phyloP scores from a whole-genome alignment of 768 basidiomycete genomes.

The Leccinellum albellum region DNA sequence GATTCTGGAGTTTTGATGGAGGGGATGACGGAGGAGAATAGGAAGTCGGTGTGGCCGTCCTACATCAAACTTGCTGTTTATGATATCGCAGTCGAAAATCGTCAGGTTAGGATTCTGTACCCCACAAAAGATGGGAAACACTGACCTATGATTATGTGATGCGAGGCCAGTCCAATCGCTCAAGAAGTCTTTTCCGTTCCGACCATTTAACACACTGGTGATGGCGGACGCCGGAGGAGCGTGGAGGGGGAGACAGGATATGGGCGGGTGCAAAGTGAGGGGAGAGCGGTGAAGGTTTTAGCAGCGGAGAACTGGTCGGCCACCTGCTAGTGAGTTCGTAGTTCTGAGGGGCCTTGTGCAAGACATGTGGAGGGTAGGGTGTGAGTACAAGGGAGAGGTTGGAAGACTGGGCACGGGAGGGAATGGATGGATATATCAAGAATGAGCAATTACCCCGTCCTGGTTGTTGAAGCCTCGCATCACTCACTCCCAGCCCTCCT shows the following conservation, averaged over 20 bases:
- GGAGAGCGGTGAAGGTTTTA: conserved; percentile 55
- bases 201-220: too few species aligned
- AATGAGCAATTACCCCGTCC: conserved; percentile 65
- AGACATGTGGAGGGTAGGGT: conserved; percentile 15
- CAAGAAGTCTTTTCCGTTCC: too few species aligned
- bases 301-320: conserved; percentile 42
- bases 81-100: too few species aligned
- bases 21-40: too few species aligned
- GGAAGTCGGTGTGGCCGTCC: too few species aligned
- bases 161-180: too few species aligned
- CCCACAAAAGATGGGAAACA: too few species aligned
- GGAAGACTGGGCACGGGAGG: not conserved
- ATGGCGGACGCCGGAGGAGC: conserved; percentile 67
- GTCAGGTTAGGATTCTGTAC: too few species aligned
- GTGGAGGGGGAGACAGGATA: conserved; percentile 68
- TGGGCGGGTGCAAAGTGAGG: conserved; percentile 53
- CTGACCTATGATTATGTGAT: too few species aligned
- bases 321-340: conserved; percentile 43
- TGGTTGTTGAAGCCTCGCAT: conserved; percentile 55
- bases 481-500: conserved; percentile 81
- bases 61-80: too few species aligned
- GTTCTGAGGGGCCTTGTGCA: conserved; percentile 15
- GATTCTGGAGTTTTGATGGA: too few species aligned
- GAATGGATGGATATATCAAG: conserved; percentile 3
- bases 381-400: too few species aligned